Base-by-base conservation (phyloP, 2,329 filamentous ascomycete genomes). In the Penicillium sp. region DNA sequence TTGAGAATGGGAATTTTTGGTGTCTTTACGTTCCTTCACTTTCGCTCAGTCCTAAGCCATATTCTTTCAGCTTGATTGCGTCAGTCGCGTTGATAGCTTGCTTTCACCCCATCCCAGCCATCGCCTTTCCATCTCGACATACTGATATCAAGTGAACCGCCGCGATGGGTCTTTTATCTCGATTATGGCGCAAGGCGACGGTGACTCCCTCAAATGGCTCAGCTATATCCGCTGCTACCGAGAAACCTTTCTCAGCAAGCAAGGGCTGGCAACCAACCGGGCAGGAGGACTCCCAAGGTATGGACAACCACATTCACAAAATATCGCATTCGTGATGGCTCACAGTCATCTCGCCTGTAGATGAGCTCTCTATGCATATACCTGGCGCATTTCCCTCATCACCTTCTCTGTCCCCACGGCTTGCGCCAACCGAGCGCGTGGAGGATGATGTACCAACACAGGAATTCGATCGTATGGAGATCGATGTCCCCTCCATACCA, bases 321-420 rank as follows among this genome's bases (percentile, higher is more conserved):
- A 19, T 13, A 27, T 47, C 14, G 29, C 52, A n/a, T 31, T 24
- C 5, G 37, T 26, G 29, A 16, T 35, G 51, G 22, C 58, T 62
- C 24, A 62, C 21, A 5, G n/a, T 13, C 9, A 39, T 13, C 13
- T 5, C 19, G 14, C 11, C 14, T 4, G 24, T 37, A 54, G 58
- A 60, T 43, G 27, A 37, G 13, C 11, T 43, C n/a, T n/a, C 24
- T 5, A 21, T 59, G 11, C 31, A 47, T 2, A 55, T 66, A 3
- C 63, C 63, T 10, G 63, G 63, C 14, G 62, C 63, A 0, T 66
- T 62, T 13, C 63, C 63, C 3, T 35, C 39, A 1, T 62, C 63
- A 19, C 62, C 60, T 21, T 51, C 62, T 19, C 37, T 53, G 19
- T 62, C 62, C 8, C 63, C 63, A 24, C 53, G 43, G 24, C 55